Evolutionary conservation across 148 eudicot genomes (phyloP), one percentile per base, ranked within the genome.

Genomic region (Hydrangea macrophylla): DNA sequence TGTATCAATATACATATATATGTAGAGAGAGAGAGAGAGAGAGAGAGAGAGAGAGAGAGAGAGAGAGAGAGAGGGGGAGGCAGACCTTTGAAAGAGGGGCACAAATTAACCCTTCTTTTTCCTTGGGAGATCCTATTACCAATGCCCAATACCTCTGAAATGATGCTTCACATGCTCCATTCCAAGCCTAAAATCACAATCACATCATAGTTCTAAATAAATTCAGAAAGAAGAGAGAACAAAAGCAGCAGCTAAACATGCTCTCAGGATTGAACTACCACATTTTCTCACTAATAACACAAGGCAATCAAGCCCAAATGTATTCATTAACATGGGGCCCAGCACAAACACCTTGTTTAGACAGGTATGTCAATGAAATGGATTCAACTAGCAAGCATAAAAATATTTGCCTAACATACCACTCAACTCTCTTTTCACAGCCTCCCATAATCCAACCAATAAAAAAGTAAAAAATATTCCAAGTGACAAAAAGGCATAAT

Each of bases 21-120:
- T n/a, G n/a, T n/a, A n/a, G n/a, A n/a, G n/a, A n/a, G n/a, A n/a
- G n/a, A n/a, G n/a, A n/a, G n/a, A n/a, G n/a, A 60, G n/a, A n/a
- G n/a, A n/a, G n/a, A n/a, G n/a, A n/a, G n/a, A n/a, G n/a, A n/a
- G n/a, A n/a, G n/a, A n/a, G n/a, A n/a, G n/a, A n/a, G n/a, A n/a
- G n/a, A n/a, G n/a, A n/a, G n/a, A n/a, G n/a, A n/a, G n/a, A n/a
- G n/a, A n/a, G n/a, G n/a, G n/a, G n/a, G n/a, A n/a, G n/a, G n/a
- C n/a, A n/a, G n/a, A 86, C 98, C 96, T 90, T 92, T 64, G 80
- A 81, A 28, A 93, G 89, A 72, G 96, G 98, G 65, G 96, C 92
- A 82, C 75, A 80, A 58, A 93, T 85, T 17, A 86, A 40, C 58
- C 98, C 98, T 80, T 93, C 96, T 73, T 80, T 90, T 68, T 93